Base-by-base conservation (phyloP, 345 rosid genomes). In the Carallia brachiata region DNA sequence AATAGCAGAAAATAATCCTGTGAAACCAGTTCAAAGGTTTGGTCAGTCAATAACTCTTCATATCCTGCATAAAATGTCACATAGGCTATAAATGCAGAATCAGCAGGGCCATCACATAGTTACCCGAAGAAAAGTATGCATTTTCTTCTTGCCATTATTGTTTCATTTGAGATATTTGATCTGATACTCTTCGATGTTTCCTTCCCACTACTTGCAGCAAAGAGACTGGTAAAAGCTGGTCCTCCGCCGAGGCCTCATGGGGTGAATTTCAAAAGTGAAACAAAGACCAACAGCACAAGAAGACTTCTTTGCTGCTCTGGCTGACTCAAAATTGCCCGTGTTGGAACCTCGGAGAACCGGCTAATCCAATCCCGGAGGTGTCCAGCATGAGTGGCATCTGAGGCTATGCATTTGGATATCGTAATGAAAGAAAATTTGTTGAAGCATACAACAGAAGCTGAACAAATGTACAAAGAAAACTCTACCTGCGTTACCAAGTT, bases 231-330 rank as follows among this genome's bases (percentile, higher is more conserved):
- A 15, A 75, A 56, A 70, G 77, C 77, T 67, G 52, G 36, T 19
- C 89, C 88, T 55, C 60, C 85, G 23, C 23, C 23, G 12, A 86
- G 70, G 77, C 78, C 84, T 23, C 32, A 80, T 3, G 83, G 81
- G 68, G 79, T 84, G 68, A 77, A 80, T 55, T 77, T 88, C 67
- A 75, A 64, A 59, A 61, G 62, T 66, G 84, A 77, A 62, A 69
- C 73, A 28, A 75, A 61, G 60, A 78, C 73, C 2, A 72, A 68
- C 69, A 56, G 15, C 15, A 81, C 81, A 70, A 70, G 82, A 73
- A 83, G 73, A 57, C 58, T 71, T 9, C 57, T 76, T 36, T 88
- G 93, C 64, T 88, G 90, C 84, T 52, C 72, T 10, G 84, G 83
- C 48, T 84, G 82, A 84, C 70, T 23, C 23, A 23, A 13, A 30